Evolutionary conservation across 1,139 yeast genomes (phyloP), one percentile per base, ranked within the genome.

Genomic region (Lodderomyces margitis): DNA sequence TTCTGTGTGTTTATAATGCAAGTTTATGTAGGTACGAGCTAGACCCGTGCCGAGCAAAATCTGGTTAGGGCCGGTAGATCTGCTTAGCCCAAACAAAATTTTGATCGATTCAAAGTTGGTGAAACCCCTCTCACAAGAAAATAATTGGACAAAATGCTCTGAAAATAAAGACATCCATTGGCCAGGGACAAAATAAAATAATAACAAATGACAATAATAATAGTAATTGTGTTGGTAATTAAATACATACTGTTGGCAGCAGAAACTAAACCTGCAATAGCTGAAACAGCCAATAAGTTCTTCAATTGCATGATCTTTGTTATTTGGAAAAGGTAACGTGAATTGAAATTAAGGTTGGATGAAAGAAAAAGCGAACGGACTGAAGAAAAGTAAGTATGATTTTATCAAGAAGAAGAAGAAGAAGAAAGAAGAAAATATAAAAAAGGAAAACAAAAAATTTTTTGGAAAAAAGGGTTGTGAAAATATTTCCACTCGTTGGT

Each of bases 241-340:
- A 3, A 5, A 49, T 57, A 64, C 70, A 66, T 78, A 80, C 74
- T 74, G 68, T 80, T 68, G 52, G 68, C 72, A 57, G 70, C 76
- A 46, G 69, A 60, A 46, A 75, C 64, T 42, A 74, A 57, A 47
- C 75, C 74, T 47, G 73, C 64, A 39, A 70, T 50, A 54, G 77
- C 74, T 49, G 78, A 65, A 46, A 68, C 59, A 51, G 73, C 70
- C 46, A 72, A 52, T 51, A 74, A 51, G 51, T 74, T 63, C 62
- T 67, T 75, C 63, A 75, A 66, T 68, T 76, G 80, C 82, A 77
- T 78, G 21, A 15, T 32, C 20, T 17, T 28, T 14, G 19, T 15
- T 16, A 19, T 17, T 32, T 17, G 34, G 17, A 17, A 19, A 19
- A n/a, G 21, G 15, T 11, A 20, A 8, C 15, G 20, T 21, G 30